A percentile compares a stretch with the other conserved stretches of the same genome.
phyloP scores from a whole-genome alignment of 495 filamentous ascomycete genomes.

The Hypoxylon perforatum region DNA sequence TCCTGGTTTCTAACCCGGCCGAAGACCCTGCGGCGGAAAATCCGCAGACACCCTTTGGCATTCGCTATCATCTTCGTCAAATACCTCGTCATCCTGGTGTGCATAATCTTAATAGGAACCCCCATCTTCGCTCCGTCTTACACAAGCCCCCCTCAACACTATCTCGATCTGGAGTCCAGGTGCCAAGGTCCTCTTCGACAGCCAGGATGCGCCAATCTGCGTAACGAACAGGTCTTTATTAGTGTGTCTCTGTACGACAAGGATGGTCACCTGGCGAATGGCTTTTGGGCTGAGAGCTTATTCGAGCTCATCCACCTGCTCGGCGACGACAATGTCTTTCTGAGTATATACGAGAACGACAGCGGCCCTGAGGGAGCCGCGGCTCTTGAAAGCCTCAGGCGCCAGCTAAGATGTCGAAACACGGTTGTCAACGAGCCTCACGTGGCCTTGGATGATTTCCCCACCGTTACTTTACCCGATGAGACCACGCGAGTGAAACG shows the following conservation, averaged over 20 bases:
- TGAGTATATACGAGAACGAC: conserved; percentile 79
- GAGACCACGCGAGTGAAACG: conserved; percentile 73
- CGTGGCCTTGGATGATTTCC: conserved; percentile 62
- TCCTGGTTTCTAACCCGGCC: conserved; percentile 30
- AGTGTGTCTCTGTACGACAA: conserved; percentile 78
- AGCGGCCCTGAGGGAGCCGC: conserved; percentile 57
- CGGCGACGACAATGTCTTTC: conserved; percentile 65
- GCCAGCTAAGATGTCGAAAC: conserved; percentile 60
- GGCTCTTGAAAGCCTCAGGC: conserved; percentile 56
- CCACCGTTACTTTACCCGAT: conserved; percentile 67
- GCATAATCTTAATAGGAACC: conserved; percentile 54
- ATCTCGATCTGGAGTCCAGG: conserved; percentile 52
- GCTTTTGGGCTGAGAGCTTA: conserved; percentile 73
- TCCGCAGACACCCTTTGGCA: conserved; percentile 25
- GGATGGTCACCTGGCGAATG: conserved; percentile 63
- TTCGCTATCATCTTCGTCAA: conserved; percentile 20
- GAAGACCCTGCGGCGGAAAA: conserved; percentile 29
- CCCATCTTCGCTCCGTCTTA: conserved; percentile 71
- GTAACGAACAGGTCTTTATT: conserved; percentile 78
- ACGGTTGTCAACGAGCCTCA: conserved; percentile 64
- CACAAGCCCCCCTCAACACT: conserved; percentile 56
- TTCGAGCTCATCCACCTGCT: conserved; percentile 70
- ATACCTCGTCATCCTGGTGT: conserved; percentile 22
- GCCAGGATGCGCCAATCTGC: conserved; percentile 69
- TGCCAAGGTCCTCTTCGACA: conserved; percentile 37